Base-by-base conservation (phyloP, 768 basidiomycete species). In the Jaapia argillacea region DNA sequence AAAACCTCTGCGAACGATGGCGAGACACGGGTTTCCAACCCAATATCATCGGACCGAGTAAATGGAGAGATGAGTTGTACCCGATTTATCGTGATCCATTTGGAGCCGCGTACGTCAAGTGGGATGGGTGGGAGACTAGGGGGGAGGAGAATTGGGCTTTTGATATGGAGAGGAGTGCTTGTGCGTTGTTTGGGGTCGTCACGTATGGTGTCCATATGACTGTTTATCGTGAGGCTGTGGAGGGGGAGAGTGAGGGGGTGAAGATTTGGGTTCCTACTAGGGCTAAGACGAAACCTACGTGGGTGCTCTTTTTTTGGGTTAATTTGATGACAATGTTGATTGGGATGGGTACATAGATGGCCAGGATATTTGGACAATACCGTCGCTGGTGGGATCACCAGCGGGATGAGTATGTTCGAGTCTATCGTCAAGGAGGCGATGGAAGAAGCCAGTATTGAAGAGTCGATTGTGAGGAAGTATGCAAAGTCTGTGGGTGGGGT, bases 181-280 rank as follows among this genome's bases (percentile, higher is more conserved):
- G 87, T 58, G 75, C 84, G 0, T 64, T 98, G 25, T 97, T 98
- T 54, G 92, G 94, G 2, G 60, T 93, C 5, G 72, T 88, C 41
- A 96, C 93, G 0, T 92, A 86, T 53, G 94, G 96, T 0, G 85
- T 94, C 2, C 96, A 98, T 59, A 76, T 93, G 79, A 86, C 77
- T 16, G 75, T 81, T 42, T 89, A 77, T 55, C 71, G 75, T 35
- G 69, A 73, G 49, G n/a, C n/a, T n/a, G n/a, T n/a, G n/a, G 45
- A 59, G 14, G 68, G 55, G 16, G 66, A 60, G 31, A 62, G 58
- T 7, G 39, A 25, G 23, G 48, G 51, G 25, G 58, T 83, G 56
- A 70, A 65, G 47, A 65, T 96, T 2, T 98, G 96, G 94, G 79
- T 91, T 1, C 92, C 96, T 1, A 84, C 80, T 6, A 73, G 96